These are phyloP conservation scores for Tilletiopsis washingtonensis DNA, from an alignment of 1,284 basidiomycete species.

Conservation along the genomic window DNA sequence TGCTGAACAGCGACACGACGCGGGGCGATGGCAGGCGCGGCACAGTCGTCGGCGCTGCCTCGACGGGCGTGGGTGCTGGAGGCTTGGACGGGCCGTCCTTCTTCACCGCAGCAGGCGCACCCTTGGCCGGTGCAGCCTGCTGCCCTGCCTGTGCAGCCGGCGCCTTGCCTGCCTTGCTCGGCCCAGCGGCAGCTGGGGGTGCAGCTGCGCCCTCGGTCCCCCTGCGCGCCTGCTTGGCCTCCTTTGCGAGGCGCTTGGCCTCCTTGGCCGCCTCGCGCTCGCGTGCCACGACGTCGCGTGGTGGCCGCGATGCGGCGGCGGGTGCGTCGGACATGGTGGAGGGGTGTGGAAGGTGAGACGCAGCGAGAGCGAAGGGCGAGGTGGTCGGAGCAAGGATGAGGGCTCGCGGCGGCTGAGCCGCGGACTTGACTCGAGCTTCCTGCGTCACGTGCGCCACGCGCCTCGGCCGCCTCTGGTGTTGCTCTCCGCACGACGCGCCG, in stretches of 20 bases:
- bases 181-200: not conserved
- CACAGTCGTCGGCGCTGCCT: not conserved
- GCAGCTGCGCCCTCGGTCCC: not conserved
- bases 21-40: not conserved
- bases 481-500: no score
- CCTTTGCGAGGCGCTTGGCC: conserved; percentile 7
- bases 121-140: not conserved
- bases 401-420: no score
- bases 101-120: not conserved
- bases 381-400: no score
- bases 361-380: no score
- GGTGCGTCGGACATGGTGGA: no score
- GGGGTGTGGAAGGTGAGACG: no score
- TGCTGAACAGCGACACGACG: not conserved
- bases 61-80: not conserved
- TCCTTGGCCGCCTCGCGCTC: conserved; percentile 9
- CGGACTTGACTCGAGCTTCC: no score
- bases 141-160: not conserved
- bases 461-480: no score
- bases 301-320: no score
- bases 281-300: not conserved
- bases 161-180: not conserved
- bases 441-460: no score
- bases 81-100: not conserved
- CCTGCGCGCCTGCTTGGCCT: not conserved